Base-by-base conservation (phyloP, 2,329 filamentous ascomycete genomes). In the Aspergillus hortae region DNA sequence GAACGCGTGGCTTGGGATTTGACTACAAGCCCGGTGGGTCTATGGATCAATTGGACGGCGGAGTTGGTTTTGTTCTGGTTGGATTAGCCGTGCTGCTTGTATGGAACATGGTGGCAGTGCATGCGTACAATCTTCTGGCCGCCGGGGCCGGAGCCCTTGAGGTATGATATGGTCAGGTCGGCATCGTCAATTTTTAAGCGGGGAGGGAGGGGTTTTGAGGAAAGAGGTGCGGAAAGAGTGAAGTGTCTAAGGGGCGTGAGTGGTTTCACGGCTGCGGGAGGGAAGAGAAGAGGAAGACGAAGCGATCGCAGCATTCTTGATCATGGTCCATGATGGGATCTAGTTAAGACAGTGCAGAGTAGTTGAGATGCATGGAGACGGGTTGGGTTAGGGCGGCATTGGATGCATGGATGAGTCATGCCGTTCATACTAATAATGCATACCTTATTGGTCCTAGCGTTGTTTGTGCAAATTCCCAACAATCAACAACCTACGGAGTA, bases 1-100 rank as follows among this genome's bases (percentile, higher is more conserved):
- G 89, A 95, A 44, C 94, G 86, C 7, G 94, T 97, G 17, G 87
- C 90, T 73, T 99, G 94, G 51, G 85, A 92, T 75, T 99, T 99
- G 57, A 99, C 83, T 12, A 97, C 92, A 48, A 96, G 84, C 55
- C 92, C 92, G 0, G 92, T 95, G 5, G 92, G 90, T 14, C 88
- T 75, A 71, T 99, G 94, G 61, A 87, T 94, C 33, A 99, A 79
- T 69, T 99, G 94, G 2, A 96, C 92, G 35, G 92, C 92, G 0
- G 90, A 96, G 59, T 86, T 91, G 23, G 94, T 99, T 83, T 99
- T 99, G 75, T 99, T 99, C 87, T 77, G 38, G 46, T 15, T 15
- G 12, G 17, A 41, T 51, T 36, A 51, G 44, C 15, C 7, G 12
- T 12, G 27, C 6, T 33, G 11, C 9, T 48, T 14, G 14, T 9